These are phyloP conservation scores for Candida freyschussii DNA, from an alignment of 1,139 yeast species.

Conservation along the genomic window DNA sequence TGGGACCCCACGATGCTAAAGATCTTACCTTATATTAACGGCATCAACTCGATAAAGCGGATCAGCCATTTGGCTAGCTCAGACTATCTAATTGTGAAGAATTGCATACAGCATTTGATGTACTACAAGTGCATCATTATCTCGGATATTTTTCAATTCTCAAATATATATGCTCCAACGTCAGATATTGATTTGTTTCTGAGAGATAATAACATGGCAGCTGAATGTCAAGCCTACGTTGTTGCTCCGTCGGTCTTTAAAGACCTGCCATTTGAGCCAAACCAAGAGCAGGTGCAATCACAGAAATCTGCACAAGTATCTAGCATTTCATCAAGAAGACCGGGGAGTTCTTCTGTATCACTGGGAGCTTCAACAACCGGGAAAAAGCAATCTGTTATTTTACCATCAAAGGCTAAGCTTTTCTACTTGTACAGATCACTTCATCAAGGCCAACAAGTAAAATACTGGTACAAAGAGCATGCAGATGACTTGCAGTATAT, in stretches of 20 bases:
- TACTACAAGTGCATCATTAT: constrained; percentile 83
- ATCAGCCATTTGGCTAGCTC: constrained; percentile 81
- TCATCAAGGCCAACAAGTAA: constrained; percentile 71
- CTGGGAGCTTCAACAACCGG: constrained; percentile 9
- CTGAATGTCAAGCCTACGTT: constrained; percentile 82
- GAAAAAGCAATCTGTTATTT: constrained; percentile 26
- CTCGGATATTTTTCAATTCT: constrained; percentile 83
- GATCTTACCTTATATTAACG: constrained; percentile 80
- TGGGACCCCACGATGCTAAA: constrained; percentile 98
- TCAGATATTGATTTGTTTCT: constrained; percentile 67
- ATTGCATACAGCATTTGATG: constrained; percentile 86
- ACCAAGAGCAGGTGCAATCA: background rate
- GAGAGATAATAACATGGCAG: constrained; percentile 60
- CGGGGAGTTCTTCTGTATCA: constrained; percentile 9
- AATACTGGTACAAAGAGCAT: constrained; percentile 77
- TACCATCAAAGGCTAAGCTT: constrained; percentile 63
- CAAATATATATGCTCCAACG: constrained; percentile 86
- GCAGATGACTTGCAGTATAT: constrained; percentile 53
- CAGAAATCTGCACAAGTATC: constrained; percentile 11
- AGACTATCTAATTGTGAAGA: constrained; percentile 71
- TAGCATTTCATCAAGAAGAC: constrained; percentile 6
- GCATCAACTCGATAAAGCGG: constrained; percentile 73
- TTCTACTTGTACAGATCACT: constrained; percentile 74
- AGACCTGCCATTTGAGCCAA: constrained; percentile 26
- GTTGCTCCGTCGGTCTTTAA: constrained; percentile 30